A percentile compares a stretch with the other conserved stretches of the same genome.
Conservation (phyloP, 768 basidiomycete species). For the Phylloporus sp. region DNA sequence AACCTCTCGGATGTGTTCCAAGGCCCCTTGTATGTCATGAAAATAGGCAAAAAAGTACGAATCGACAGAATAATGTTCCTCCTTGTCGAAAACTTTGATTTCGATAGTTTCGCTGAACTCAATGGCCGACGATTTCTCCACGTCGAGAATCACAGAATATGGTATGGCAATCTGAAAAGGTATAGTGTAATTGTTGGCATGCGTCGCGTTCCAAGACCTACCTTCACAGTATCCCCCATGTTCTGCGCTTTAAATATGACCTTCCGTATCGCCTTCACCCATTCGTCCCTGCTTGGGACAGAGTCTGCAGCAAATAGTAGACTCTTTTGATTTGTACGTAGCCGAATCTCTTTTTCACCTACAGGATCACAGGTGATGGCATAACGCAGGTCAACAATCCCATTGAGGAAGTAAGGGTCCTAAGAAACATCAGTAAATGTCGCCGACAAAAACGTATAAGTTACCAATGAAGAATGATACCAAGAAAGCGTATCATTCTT, state of each 20-base stretch:
- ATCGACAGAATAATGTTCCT: constrained; percentile 71
- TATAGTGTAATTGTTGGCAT: constrained; percentile 1
- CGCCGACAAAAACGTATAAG: constrained; percentile 14
- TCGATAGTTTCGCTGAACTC: constrained; percentile 98
- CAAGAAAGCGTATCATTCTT: constrained; percentile 96
- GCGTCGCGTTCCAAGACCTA: constrained; percentile 24
- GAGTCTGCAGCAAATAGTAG: constrained; percentile 75
- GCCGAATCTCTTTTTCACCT: constrained; percentile 74
- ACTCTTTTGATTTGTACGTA: constrained; percentile 78
- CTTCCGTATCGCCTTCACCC: constrained; percentile 93
- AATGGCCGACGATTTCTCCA: constrained; percentile 83
- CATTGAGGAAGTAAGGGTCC: constrained; percentile 98
- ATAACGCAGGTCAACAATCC: constrained; percentile 93
- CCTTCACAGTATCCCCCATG: constrained; percentile 94
- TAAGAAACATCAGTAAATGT: constrained; percentile 28
- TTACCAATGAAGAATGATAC: constrained; percentile 91
- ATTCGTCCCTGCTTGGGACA: constrained; percentile 81
- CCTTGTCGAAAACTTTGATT: constrained; percentile 83
- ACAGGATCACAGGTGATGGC: constrained; percentile 82
- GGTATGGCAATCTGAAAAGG: constrained; percentile 80
- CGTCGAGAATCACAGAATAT: constrained; percentile 82
- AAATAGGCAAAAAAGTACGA: constrained; percentile 97
- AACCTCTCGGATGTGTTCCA: constrained; percentile 77
- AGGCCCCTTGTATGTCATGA: constrained; percentile 68
- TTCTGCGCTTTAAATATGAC: constrained; percentile 96